Conservation (phyloP, 2,329 filamentous ascomycete species). For the Colletotrichum lentis region DNA sequence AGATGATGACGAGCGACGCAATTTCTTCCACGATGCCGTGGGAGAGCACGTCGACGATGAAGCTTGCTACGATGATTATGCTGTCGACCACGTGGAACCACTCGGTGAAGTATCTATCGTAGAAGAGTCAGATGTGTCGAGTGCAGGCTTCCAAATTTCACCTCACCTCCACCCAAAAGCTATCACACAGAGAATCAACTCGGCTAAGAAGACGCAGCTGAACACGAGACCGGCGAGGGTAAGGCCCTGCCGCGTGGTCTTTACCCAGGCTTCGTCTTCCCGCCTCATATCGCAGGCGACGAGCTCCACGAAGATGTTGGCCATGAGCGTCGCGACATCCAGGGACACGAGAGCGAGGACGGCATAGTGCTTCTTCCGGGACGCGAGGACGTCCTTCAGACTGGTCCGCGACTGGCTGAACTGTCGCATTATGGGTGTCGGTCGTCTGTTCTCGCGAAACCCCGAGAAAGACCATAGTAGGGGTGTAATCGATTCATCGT, state of each 20-base stretch:
- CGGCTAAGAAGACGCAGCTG: slow-evolving; percentile 70
- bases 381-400: slow-evolving; percentile 39
- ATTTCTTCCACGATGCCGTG: slow-evolving; percentile 69
- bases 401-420: slow-evolving; percentile 31
- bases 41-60: slow-evolving; percentile 68
- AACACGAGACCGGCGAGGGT: slow-evolving; percentile 65
- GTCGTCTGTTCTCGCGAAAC: slow-evolving; percentile 31
- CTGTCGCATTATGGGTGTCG: slow-evolving; percentile 32
- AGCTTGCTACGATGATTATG: slow-evolving; percentile 67
- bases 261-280: slow-evolving; percentile 53
- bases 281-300: slow-evolving; percentile 57
- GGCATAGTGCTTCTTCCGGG: slow-evolving; percentile 55
- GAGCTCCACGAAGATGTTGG: slow-evolving; percentile 58
- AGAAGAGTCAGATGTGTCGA: slow-evolving; percentile 27
- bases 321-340: slow-evolving; percentile 56
- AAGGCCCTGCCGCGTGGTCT: slow-evolving; percentile 50
- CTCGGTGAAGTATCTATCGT: slow-evolving; percentile 61
- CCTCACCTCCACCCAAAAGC: slow-evolving; percentile 68
- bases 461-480: slow-evolving; percentile 35
- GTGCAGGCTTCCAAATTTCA: not conserved
- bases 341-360: slow-evolving; percentile 55
- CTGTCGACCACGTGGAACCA: slow-evolving; percentile 73
- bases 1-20: slow-evolving; percentile 70
- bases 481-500: slow-evolving; percentile 31
- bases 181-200: slow-evolving; percentile 66